Evolutionary conservation across 257 asterid genomes (phyloP), one percentile per base, ranked within the genome.

Genomic region (Thymus mandschuricus): DNA sequence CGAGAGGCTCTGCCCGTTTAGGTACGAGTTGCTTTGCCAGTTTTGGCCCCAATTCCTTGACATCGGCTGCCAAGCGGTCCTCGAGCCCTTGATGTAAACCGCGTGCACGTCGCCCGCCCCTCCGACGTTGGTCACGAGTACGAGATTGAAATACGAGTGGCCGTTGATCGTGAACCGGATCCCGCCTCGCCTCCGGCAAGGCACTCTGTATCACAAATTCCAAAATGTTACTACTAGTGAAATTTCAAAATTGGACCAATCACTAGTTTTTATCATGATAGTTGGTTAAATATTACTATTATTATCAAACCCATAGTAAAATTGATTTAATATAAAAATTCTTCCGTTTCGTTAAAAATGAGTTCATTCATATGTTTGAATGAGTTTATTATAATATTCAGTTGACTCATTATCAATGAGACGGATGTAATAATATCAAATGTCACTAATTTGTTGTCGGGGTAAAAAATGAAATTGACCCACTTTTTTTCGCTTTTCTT

Each of bases 11-110:
- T 92, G 98, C 5, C 98, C 98, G 11, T 92, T 90, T 10, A 92
- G 88, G 83, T 92, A 83, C 29, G 90, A 79, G 57, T 90, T 92
- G 75, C 95, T 90, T 64, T 92, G 98, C 98, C 98, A 92, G 13
- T 92, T 90, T 68, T 92, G 98, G 3, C 98, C 98, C 98, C 98
- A 92, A 21, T 92, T 92, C 74, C 98, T 87, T 6, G 98, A 88
- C 98, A 92, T 88, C 8, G 84, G 83, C 69, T 88, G 96, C 98
- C 98, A 92, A 0, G 81, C 78, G 2, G 95, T 86, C 78, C 92
- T 85, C 58, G 98, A 87, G 0, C 98, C 98, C 65, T 92, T 92
- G 51, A 92, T 86, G 84, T 70, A 92, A 31, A 90, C 88, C 0
- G 98, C 60, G 1, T 83, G 88, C 0, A 87, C 95, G 38, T 92